Evolutionary conservation across 139 green algal genomes (phyloP).

Genomic region (Coelastrella sp.): DNA sequence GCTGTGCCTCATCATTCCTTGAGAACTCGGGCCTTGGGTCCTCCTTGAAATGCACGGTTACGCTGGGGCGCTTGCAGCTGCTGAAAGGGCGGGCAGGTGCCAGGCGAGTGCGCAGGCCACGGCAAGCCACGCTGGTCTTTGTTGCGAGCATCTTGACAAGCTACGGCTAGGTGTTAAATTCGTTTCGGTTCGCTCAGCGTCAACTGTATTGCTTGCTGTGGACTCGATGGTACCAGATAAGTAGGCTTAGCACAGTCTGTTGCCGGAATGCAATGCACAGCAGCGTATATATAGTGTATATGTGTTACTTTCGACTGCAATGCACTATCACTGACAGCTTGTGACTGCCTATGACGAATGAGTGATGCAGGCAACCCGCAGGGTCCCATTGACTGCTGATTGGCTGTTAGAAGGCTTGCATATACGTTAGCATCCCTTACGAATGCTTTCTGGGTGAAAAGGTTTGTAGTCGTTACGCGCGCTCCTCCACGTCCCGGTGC

Average conservation of each 20-base stretch:
- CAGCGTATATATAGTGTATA: not conserved
- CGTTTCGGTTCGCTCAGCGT: too few relatives aligned
- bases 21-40: not conserved
- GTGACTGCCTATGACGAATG: not conserved
- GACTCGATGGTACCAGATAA: too few relatives aligned
- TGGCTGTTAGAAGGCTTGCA: too few relatives aligned
- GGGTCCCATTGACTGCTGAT: not conserved
- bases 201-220: too few relatives aligned
- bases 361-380: not conserved
- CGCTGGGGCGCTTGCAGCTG: slow-evolving; percentile 6
- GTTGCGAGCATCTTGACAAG: not conserved
- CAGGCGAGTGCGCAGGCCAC: slow-evolving; percentile 9
- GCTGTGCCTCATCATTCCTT: not conserved
- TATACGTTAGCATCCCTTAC: too few relatives aligned
- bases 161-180: too few relatives aligned
- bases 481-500: too few relatives aligned
- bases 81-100: slow-evolving; percentile 15
- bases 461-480: too few relatives aligned
- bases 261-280: too few relatives aligned
- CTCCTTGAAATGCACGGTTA: slow-evolving; percentile 20
- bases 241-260: too few relatives aligned
- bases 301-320: not conserved
- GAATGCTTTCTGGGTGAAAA: too few relatives aligned
- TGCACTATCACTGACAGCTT: not conserved
- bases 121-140: slow-evolving; percentile 6